phyloP scores from a whole-genome alignment of 768 basidiomycete genomes.

The Suillus weaverae region DNA sequence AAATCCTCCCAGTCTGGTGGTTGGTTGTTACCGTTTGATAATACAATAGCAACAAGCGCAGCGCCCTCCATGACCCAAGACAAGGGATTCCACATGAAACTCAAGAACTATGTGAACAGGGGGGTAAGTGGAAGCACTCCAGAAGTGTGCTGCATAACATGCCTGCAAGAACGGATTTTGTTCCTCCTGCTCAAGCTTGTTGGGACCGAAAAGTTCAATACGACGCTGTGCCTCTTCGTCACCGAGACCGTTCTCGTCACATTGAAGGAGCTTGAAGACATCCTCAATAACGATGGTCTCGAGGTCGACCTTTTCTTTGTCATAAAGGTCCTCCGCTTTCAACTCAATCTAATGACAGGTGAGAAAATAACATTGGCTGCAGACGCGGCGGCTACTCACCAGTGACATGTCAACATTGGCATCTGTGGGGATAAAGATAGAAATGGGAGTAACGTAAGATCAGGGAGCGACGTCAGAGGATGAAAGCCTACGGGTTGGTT shows the following conservation, averaged over 20 bases:
- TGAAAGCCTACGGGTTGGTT: slow-evolving; percentile 59
- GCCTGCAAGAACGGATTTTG: slow-evolving; percentile 91
- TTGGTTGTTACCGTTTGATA: slow-evolving; percentile 85
- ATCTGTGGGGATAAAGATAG: slow-evolving; percentile 43
- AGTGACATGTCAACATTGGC: slow-evolving; percentile 86
- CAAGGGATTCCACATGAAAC: slow-evolving; percentile 99
- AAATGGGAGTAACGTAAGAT: neutral
- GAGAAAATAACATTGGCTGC: neutral
- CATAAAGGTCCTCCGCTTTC: slow-evolving; percentile 91
- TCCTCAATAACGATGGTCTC: slow-evolving; percentile 97
- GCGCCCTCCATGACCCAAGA: slow-evolving; percentile 99
- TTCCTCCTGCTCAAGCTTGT: slow-evolving; percentile 90
- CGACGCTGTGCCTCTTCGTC: slow-evolving; percentile 77
- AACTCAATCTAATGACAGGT: slow-evolving; percentile 65
- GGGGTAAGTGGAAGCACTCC: neutral
- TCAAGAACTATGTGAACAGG: slow-evolving; percentile 59
- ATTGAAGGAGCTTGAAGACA: slow-evolving; percentile 94
- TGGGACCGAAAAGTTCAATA: slow-evolving; percentile 92
- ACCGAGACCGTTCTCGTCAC: slow-evolving; percentile 76
- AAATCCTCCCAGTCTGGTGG: slow-evolving; percentile 98
- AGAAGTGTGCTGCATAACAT: slow-evolving; percentile 15
- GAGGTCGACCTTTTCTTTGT: slow-evolving; percentile 99
- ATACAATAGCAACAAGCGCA: slow-evolving; percentile 88
- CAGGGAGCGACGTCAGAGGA: neutral
- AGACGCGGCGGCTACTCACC: slow-evolving; percentile 39